Percentiles rank a stretch among this genome's conserved stretches.
Evolutionary conservation across 306 rosid species (phyloP).

Genomic region (Mimosa bimucronata): DNA sequence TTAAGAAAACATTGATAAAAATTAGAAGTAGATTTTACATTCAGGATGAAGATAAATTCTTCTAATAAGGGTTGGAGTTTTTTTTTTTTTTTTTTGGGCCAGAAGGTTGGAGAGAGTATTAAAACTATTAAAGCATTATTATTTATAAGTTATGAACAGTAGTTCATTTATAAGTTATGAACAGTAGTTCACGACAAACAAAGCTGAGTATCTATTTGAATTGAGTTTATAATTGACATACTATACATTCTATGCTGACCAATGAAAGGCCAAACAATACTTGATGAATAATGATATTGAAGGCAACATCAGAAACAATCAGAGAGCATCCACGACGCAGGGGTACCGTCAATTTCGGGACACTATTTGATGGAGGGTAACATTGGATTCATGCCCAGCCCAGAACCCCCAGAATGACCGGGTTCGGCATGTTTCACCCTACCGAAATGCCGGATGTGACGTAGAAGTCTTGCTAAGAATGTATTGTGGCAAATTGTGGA

Average conservation of each 20-base stretch:
- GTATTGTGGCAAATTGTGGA: conserved; percentile 86
- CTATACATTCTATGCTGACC: conserved; percentile 30
- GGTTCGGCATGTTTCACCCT: conserved; percentile 81
- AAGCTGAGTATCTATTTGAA: neutral
- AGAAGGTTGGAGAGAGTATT: too few relatives aligned
- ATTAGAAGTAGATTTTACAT: too few relatives aligned
- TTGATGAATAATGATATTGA: neutral
- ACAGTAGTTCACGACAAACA: neutral
- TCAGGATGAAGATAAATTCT: too few relatives aligned
- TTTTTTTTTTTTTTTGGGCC: too few relatives aligned
- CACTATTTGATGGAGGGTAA: conserved; percentile 68
- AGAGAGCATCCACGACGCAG: neutral
- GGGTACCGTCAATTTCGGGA: neutral
- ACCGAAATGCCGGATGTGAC: conserved; percentile 76
- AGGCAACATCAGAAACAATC: neutral
- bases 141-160: too few relatives aligned
- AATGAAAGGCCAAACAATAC: conserved; percentile 22
- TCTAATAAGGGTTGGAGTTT: too few relatives aligned
- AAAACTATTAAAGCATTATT: too few relatives aligned
- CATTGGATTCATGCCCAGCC: conserved; percentile 75
- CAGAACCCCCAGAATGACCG: conserved; percentile 68
- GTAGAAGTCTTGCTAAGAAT: conserved; percentile 82
- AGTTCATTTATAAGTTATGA: neutral
- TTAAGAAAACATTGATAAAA: too few relatives aligned
- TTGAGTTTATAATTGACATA: conserved; percentile 34